These are phyloP conservation scores for Mortierella sp. DNA, from an alignment of 371 early-diverging fungal species.

Conservation along the genomic window DNA sequence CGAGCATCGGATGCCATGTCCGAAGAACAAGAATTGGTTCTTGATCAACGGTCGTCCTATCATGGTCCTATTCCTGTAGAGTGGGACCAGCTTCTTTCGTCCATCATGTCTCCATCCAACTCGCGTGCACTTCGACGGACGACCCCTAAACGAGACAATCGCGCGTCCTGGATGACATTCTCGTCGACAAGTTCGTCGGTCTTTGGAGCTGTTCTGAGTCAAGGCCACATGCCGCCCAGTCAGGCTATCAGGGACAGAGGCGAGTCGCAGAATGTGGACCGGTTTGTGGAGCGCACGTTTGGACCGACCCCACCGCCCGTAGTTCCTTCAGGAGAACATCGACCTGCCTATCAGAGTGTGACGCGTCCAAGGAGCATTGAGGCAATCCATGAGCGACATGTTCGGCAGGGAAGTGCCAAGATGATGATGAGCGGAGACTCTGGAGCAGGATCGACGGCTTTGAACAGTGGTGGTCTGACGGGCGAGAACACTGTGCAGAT, in stretches of 20 bases:
- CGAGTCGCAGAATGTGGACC: conserved; percentile 25
- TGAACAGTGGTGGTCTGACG: neutral
- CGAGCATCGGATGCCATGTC: neutral
- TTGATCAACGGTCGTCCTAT: neutral
- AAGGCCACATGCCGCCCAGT: conserved; percentile 45
- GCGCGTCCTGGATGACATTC: conserved; percentile 50
- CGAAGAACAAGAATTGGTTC: conserved; percentile 10
- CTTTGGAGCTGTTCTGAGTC: conserved; percentile 49
- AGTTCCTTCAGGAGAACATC: neutral
- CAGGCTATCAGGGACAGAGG: conserved; percentile 24
- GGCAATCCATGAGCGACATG: conserved; percentile 2
- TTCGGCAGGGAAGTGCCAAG: neutral
- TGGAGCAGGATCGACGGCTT: neutral
- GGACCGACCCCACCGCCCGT: neutral
- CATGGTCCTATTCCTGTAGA: conserved; percentile 1
- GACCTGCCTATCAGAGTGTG: neutral
- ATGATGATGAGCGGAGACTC: neutral
- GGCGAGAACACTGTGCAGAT: neutral
- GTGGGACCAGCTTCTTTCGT: conserved; percentile 13
- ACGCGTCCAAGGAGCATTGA: conserved; percentile 28
- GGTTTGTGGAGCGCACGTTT: conserved; percentile 40
- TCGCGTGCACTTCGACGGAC: conserved; percentile 37
- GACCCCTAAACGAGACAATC: conserved; percentile 26
- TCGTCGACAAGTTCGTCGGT: conserved; percentile 43
- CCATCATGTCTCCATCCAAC: neutral